A percentile compares a stretch with the other conserved stretches of the same genome.
Conservation (phyloP, 2,329 filamentous ascomycete genomes). For the Tolypocladium inflatum region DNA sequence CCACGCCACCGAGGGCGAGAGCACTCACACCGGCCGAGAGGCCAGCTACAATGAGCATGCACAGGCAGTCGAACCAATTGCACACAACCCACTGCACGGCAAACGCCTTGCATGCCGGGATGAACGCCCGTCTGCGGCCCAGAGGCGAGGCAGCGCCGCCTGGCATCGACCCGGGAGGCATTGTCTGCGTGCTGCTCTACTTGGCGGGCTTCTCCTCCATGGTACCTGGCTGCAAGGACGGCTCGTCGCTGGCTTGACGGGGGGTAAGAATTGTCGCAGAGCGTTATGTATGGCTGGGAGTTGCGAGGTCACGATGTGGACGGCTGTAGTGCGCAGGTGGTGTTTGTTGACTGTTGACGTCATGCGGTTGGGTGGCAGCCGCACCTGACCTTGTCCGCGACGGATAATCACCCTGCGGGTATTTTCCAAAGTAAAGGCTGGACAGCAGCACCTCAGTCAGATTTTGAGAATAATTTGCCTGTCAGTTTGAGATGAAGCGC, state of each 20-base stretch:
- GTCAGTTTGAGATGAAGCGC: neutral
- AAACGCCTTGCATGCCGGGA: conserved; percentile 10
- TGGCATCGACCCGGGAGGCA: neutral
- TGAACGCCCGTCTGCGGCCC: neutral
- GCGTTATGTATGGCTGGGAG: neutral
- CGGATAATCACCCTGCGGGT: neutral
- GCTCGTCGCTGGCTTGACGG: neutral
- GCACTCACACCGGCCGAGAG: conserved; percentile 19
- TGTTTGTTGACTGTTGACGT: neutral
- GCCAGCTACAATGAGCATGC: conserved; percentile 42
- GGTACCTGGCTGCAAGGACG: neutral
- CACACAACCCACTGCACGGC: conserved; percentile 42
- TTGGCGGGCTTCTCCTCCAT: neutral
- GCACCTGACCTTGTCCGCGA: neutral
- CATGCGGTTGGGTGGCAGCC: neutral
- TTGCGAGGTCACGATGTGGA: neutral
- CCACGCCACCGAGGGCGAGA: neutral
- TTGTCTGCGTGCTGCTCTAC: neutral
- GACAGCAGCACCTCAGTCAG: too few relatives aligned
- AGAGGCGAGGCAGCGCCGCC: neutral
- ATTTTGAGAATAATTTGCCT: neutral
- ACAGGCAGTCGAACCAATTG: conserved; percentile 50
- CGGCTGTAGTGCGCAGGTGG: neutral
- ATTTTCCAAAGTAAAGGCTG: neutral
- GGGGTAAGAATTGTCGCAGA: neutral